A percentile compares a stretch with the other conserved stretches of the same genome.
Evolutionary conservation across 2,329 filamentous ascomycete genomes (phyloP).

Genomic region (Akanthomyces lecanii): DNA sequence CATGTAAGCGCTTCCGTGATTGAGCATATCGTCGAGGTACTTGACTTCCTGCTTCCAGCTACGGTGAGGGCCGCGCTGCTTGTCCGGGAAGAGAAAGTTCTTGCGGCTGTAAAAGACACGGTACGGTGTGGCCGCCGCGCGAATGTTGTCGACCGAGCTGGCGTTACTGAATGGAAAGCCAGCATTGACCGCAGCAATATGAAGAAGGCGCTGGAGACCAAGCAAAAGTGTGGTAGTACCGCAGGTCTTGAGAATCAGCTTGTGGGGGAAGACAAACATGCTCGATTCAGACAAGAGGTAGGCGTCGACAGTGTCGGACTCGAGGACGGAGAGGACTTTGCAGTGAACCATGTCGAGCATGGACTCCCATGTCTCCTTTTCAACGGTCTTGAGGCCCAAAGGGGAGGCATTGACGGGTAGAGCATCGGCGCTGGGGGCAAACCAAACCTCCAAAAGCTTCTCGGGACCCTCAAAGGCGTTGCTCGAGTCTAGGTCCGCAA

Average conservation of each 20-base stretch:
- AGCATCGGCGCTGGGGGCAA: constrained; percentile 71
- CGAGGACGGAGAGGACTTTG: constrained; percentile 91
- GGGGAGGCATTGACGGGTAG: constrained; percentile 67
- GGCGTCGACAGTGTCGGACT: constrained; percentile 90
- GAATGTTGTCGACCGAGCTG: constrained; percentile 59
- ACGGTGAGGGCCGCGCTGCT: constrained; percentile 88
- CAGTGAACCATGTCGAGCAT: constrained; percentile 99
- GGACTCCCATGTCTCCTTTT: constrained; percentile 81
- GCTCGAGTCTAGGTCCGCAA: constrained; percentile 85
- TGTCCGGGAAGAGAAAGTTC: constrained; percentile 94
- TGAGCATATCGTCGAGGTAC: constrained; percentile 86
- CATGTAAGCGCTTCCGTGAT: constrained; percentile 95
- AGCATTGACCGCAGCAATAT: constrained; percentile 81
- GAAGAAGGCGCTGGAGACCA: constrained; percentile 83
- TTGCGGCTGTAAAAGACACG: constrained; percentile 98
- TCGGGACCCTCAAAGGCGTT: constrained; percentile 98
- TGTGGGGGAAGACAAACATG: constrained; percentile 99
- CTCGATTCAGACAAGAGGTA: constrained; percentile 97
- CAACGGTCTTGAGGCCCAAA: constrained; percentile 79
- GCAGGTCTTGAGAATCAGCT: constrained; percentile 97
- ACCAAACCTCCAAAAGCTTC: constrained; percentile 98
- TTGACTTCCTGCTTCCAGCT: constrained; percentile 97
- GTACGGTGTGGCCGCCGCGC: constrained; percentile 79
- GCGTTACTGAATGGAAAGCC: constrained; percentile 83
- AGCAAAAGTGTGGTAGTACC: constrained; percentile 91